Conservation (phyloP, 192 early-diverging fungal genomes). For the Jimgerdemannia lactiflua region DNA sequence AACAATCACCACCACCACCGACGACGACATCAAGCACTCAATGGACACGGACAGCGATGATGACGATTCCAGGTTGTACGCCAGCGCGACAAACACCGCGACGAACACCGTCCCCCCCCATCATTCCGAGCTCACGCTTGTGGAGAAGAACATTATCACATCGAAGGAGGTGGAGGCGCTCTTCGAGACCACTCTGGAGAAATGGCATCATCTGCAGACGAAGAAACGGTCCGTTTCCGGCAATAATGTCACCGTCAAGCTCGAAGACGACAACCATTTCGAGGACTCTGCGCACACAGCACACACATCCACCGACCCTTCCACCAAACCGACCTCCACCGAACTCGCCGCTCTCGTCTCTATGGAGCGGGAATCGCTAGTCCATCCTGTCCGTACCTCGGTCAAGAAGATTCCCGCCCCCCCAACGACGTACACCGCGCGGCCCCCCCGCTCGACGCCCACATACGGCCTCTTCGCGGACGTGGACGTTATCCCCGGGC, state of each 20-base stretch:
- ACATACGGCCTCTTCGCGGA: conserved; percentile 65
- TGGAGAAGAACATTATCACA: conserved; percentile 36
- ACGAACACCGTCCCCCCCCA: conserved; percentile 10
- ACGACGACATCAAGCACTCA: neutral
- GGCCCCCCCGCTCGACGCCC: neutral
- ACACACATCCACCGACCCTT: conserved; percentile 13
- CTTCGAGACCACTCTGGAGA: conserved; percentile 29
- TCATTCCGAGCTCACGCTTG: conserved; percentile 29
- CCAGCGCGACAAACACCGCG: neutral
- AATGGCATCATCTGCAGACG: conserved; percentile 35
- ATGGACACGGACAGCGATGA: conserved; percentile 12
- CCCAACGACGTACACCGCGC: neutral
- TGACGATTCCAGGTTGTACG: conserved; percentile 6
- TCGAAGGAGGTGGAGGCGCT: conserved; percentile 39
- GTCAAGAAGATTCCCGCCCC: conserved; percentile 37
- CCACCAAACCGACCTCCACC: conserved; percentile 7
- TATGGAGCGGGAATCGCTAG: conserved; percentile 39
- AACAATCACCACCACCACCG: neutral
- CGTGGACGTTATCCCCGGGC: conserved; percentile 41
- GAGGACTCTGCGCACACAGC: conserved; percentile 10
- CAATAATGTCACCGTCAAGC: conserved; percentile 18
- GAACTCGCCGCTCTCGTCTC: conserved; percentile 24
- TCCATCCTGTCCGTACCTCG: conserved; percentile 19
- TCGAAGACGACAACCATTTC: neutral
- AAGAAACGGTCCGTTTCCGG: conserved; percentile 41